Evolutionary conservation across 257 asterid species (phyloP).

Genomic region (Echium plantagineum): DNA sequence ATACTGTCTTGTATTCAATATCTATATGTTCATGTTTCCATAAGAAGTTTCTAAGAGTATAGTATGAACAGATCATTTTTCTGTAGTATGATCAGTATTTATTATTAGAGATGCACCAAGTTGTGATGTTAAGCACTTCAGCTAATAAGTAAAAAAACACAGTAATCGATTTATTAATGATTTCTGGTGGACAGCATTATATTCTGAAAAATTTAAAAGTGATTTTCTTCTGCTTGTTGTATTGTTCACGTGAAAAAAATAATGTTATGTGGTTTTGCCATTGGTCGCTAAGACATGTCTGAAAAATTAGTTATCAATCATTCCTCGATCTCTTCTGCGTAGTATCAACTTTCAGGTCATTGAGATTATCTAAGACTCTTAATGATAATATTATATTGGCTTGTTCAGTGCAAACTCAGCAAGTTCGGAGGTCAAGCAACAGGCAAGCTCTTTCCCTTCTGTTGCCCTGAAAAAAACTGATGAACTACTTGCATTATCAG

Average conservation of each 20-base stretch:
- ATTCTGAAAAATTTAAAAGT: background rate
- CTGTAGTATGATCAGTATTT: no score
- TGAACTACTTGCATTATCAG: conserved; percentile 31
- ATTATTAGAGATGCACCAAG: no score
- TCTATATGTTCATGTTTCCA: background rate
- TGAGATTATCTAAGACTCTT: no score
- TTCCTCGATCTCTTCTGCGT: background rate
- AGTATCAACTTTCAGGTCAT: background rate
- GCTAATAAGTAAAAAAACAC: no score
- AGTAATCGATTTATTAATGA: no score
- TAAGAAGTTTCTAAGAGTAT: background rate
- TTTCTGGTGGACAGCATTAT: background rate
- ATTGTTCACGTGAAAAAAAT: background rate
- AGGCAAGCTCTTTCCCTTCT: conserved; percentile 27
- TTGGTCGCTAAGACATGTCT: background rate
- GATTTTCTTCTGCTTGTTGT: background rate
- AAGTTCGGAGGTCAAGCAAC: conserved; percentile 22
- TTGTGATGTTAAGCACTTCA: no score
- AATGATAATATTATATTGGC: background rate
- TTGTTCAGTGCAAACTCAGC: conserved; percentile 13
- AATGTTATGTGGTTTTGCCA: no score
- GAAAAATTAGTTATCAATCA: background rate
- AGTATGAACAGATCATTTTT: no score
- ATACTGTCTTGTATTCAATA: conserved; percentile 2
- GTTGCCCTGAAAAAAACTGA: conserved; percentile 24